phyloP scores from a whole-genome alignment of 1,284 basidiomycete species.

The Leccinum fallax region DNA sequence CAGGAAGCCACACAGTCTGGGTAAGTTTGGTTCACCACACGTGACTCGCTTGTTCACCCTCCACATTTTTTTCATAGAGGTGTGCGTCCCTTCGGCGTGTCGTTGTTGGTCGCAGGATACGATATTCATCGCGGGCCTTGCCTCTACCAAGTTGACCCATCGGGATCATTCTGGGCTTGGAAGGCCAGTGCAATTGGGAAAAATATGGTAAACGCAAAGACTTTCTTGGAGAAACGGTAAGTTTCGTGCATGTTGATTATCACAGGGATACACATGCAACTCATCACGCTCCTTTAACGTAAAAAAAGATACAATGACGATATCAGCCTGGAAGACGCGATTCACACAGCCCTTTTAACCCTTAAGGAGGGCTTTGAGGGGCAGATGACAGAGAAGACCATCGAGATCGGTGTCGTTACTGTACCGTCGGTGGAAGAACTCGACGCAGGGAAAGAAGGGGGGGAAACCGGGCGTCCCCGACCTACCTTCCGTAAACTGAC shows the following conservation, averaged over 20 bases:
- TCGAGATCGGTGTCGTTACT: constrained; percentile 96
- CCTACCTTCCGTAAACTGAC: constrained; percentile 92
- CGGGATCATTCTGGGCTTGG: constrained; percentile 99
- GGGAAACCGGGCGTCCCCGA: constrained; percentile 73
- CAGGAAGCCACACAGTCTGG: constrained; percentile 99
- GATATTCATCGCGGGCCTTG: constrained; percentile 90
- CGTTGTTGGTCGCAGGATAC: constrained; percentile 95
- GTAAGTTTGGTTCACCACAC: constrained; percentile 51
- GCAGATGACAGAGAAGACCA: constrained; percentile 99
- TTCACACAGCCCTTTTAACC: constrained; percentile 98
- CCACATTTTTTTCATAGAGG: constrained; percentile 63
- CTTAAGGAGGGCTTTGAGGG: constrained; percentile 99
- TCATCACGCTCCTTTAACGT: constrained; percentile 21
- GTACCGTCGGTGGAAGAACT: constrained; percentile 81
- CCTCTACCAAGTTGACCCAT: constrained; percentile 98
- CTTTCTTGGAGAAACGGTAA: constrained; percentile 96
- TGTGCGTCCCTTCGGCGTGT: constrained; percentile 97
- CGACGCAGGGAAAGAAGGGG: constrained; percentile 71
- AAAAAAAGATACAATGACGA: constrained; percentile 97
- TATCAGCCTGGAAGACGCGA: constrained; percentile 98
- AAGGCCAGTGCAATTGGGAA: constrained; percentile 99
- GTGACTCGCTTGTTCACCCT: constrained; percentile 29
- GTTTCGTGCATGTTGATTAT: constrained; percentile 38
- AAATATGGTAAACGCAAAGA: constrained; percentile 99
- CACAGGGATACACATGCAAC: constrained; percentile 18